Base-by-base conservation (phyloP, 2,329 filamentous ascomycete species). In the Chrysoporthe puriensis region DNA sequence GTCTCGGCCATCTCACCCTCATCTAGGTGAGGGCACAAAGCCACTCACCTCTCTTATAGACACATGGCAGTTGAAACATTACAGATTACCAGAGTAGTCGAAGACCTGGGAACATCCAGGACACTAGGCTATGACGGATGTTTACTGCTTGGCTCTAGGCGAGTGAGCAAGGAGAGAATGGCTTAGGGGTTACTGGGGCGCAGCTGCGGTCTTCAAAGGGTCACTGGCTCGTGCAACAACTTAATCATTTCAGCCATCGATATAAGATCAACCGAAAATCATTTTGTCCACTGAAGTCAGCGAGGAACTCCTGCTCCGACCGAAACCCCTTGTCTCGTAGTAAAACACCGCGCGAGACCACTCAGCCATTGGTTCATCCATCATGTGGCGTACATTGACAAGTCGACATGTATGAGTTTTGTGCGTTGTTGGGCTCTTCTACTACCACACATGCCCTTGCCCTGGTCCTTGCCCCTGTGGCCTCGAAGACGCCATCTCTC, bases 401-500 rank as follows among this genome's bases (percentile, higher is more conserved):
- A 26, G 48, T 32, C 21, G 50, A 54, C 50, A 57, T 57, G 54
- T 52, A 52, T 52, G 26, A 21, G 16, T 57, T 16, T 57, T 57
- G 54, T 56, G 36, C 13, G 26, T 36, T 40, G 54, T n/a, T 40
- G 32, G 26, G 16, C 11, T 40, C 2, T 34, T n/a, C 32, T 40
- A 57, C 40, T 13, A 57, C 54, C 54, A 57, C 54, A 16, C 50
- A 11, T 60, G 57, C 14, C 32, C 21, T 36, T 57, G 54, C 14
- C 43, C 59, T 46, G 13, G 13, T 8, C 13, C 59, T 36, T 61
- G 43, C 4, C 59, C 59, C 34, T 69, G 66, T 21, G 66, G 57
- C 46, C 69, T 56, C 61, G 82, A 83, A 66, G 79, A 82, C 67
- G 89, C 88, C 95, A 99, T 97, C 84, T 99, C 96, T 77, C 96